Conservation (phyloP, 441 rosid genomes). For the Erodium trifolium region DNA sequence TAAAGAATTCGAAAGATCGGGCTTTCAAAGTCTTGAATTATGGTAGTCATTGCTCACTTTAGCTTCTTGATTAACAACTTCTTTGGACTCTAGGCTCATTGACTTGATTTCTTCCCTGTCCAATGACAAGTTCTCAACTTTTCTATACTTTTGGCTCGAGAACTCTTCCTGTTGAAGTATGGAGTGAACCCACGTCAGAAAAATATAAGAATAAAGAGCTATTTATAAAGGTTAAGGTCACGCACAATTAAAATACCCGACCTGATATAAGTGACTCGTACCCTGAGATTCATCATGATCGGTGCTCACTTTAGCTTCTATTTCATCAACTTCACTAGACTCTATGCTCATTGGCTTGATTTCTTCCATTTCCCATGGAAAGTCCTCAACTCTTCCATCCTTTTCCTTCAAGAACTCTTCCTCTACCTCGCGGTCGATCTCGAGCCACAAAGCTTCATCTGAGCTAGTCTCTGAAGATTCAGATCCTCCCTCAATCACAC, state of each 20-base stretch:
- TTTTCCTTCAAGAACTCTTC: constrained; percentile 23
- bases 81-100: constrained; percentile 17
- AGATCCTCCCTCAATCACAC: constrained; percentile 24
- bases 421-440: constrained; percentile 16
- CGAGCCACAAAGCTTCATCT: constrained; percentile 23
- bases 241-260: no score
- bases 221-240: no score
- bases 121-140: no score
- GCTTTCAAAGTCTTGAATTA: constrained; percentile 1
- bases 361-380: constrained; percentile 29
- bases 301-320: no score
- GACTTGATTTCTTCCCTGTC: no score
- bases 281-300: no score
- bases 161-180: no score
- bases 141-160: no score
- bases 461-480: constrained; percentile 12
- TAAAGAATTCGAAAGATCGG: no score
- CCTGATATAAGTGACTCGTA: no score
- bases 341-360: constrained; percentile 28
- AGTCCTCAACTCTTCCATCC: constrained; percentile 21
- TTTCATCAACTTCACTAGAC: background rate
- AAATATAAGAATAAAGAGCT: no score
- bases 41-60: constrained; percentile 15
- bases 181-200: no score
- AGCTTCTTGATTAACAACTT: constrained; percentile 29